phyloP scores from a whole-genome alignment of 257 asterid genomes.

The Fraxinus anomala region DNA sequence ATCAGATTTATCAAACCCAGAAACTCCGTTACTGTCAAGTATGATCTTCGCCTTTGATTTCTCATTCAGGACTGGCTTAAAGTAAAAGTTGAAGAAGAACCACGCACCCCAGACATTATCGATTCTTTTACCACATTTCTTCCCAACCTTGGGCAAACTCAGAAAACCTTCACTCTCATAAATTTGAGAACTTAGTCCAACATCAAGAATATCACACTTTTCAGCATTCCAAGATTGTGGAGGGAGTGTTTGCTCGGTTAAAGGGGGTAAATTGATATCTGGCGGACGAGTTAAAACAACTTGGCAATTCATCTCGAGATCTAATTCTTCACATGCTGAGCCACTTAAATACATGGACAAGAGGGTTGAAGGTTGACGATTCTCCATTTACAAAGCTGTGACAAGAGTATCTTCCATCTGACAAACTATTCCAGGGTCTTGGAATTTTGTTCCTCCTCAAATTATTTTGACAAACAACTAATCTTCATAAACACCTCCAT shows the following conservation, averaged over 20 bases:
- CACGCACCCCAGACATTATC: background rate
- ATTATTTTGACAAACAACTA: background rate
- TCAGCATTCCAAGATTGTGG: background rate
- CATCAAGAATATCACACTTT: background rate
- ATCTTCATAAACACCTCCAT: constrained; percentile 29
- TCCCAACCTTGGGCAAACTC: background rate
- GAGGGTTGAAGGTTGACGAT: constrained; percentile 4
- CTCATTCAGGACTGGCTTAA: background rate
- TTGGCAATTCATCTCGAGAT: constrained; percentile 20
- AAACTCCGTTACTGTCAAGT: background rate
- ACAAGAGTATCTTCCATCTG: constrained; percentile 19
- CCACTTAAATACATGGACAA: constrained; percentile 17
- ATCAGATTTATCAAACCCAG: constrained; percentile 3
- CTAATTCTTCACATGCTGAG: constrained; percentile 18
- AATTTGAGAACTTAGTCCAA: background rate
- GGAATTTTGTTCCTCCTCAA: background rate
- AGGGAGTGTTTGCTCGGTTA: background rate
- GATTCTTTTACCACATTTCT: background rate
- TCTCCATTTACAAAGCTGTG: constrained; percentile 17
- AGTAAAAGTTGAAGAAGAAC: constrained; percentile 4
- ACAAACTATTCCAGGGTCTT: background rate
- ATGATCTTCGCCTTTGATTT: background rate
- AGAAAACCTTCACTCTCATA: background rate
- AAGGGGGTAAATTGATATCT: constrained; percentile 17
- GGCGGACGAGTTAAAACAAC: constrained; percentile 21